These are phyloP conservation scores for Zarea fungicola DNA, from an alignment of 2,329 filamentous ascomycete species.

Conservation along the genomic window DNA sequence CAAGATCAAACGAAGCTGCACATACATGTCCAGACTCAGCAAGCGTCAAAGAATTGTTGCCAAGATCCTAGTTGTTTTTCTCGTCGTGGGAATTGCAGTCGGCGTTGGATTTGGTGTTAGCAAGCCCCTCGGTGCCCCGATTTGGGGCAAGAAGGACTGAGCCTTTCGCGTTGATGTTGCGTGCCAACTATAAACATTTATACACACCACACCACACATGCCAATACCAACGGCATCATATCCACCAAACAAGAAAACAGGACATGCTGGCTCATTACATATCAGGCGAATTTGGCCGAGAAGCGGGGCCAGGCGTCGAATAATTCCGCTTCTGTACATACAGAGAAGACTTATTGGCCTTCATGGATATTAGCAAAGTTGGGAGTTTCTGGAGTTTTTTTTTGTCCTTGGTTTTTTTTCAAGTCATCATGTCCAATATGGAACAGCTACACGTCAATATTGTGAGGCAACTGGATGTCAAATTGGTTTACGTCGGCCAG, in stretches of 20 bases:
- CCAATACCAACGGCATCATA: neutral
- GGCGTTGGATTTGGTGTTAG: slow-evolving; percentile 56
- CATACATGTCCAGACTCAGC: slow-evolving; percentile 48
- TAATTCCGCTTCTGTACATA: slow-evolving; percentile 13
- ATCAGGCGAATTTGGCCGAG: slow-evolving; percentile 5
- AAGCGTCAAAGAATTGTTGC: slow-evolving; percentile 48
- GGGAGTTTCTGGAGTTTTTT: slow-evolving; percentile 25
- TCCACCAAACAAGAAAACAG: neutral
- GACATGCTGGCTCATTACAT: neutral
- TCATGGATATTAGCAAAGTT: slow-evolving; percentile 7
- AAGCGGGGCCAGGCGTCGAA: slow-evolving; percentile 8
- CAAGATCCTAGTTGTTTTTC: slow-evolving; percentile 48
- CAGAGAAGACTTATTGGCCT: slow-evolving; percentile 1
- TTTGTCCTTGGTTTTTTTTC: slow-evolving; percentile 11
- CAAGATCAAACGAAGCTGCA: slow-evolving; percentile 48
- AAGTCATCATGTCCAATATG: slow-evolving; percentile 13
- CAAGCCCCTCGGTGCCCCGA: slow-evolving; percentile 54
- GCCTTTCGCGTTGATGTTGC: neutral
- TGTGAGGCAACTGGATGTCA: slow-evolving; percentile 8
- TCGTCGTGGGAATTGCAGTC: slow-evolving; percentile 50
- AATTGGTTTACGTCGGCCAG: slow-evolving; percentile 1
- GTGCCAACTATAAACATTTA: slow-evolving; percentile 5
- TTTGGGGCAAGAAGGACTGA: slow-evolving; percentile 42
- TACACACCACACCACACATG: neutral
- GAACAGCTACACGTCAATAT: slow-evolving; percentile 11